These are phyloP conservation scores for Trebouxia sp. DNA, from an alignment of 139 green algal genomes.

Conservation along the genomic window DNA sequence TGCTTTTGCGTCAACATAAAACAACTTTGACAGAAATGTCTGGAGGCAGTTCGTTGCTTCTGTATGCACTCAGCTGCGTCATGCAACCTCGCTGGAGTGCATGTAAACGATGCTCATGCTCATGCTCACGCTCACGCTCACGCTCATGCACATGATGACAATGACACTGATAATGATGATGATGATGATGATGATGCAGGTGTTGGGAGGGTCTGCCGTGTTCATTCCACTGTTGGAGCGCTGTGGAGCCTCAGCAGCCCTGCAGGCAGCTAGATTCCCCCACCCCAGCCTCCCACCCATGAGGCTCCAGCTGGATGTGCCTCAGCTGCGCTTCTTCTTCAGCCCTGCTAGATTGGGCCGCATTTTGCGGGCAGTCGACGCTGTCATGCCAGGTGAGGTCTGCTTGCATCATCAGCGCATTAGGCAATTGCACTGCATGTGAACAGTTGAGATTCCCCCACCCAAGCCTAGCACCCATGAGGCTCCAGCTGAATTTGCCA, in stretches of 20 bases:
- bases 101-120: no score
- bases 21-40: no score
- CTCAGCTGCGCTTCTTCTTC: slow-evolving; percentile 70
- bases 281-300: slow-evolving; percentile 51
- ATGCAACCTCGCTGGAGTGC: no score
- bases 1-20: no score
- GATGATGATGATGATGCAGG: no score
- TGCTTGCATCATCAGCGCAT: not conserved
- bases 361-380: slow-evolving; percentile 60
- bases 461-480: slow-evolving; percentile 45
- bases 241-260: slow-evolving; percentile 37
- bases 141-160: no score
- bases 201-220: slow-evolving; percentile 23
- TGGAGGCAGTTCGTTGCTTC: no score
- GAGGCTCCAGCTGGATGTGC: slow-evolving; percentile 55
- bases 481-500: slow-evolving; percentile 55
- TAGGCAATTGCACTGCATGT: not conserved
- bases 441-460: slow-evolving; percentile 55
- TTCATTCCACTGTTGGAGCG: slow-evolving; percentile 64
- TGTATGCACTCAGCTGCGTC: no score
- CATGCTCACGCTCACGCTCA: no score
- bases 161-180: no score
- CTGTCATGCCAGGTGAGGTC: slow-evolving; percentile 34
- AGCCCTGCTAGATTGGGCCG: slow-evolving; percentile 59
- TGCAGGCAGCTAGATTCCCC: slow-evolving; percentile 47